Evolutionary conservation across 108 stramenopile species (phyloP), one percentile per base, ranked within the genome.

Genomic region (Aurantiochytrium sp.): DNA sequence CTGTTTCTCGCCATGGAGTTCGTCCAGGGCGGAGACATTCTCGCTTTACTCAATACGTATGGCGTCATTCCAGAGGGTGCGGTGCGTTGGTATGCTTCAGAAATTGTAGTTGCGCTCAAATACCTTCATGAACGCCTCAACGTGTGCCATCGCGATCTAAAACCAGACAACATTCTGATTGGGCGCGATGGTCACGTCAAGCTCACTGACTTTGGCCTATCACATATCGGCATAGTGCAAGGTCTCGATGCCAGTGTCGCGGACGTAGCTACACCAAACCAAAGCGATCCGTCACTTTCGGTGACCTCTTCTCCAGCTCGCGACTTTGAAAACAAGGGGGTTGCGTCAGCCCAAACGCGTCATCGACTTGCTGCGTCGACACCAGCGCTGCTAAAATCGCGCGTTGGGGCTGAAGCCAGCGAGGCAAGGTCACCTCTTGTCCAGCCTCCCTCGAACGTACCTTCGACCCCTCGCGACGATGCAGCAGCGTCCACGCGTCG

Each of bases 1-100:
- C 91, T 97, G 21, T 98, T 97, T 92, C 97, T 98, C 96, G 97
- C 96, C 72, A 99, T 99, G 99, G 99, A 99, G 90, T 99, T 95
- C 91, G 90, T 99, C 72, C 97, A 98, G 16, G 99, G 99, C 2
- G 99, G 99, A 3, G 99, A 99, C 94, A 92, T 99, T 53, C 99
- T 99, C 98, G 96, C 95, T 64, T 90, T 99, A 35, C 91, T 99
- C 60, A 94, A 94, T 92, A 92, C 91, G 49, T 89, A 95, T 69
- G 94, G 94, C 44, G 93, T 91, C 47, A 93, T 94, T 59, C 87
- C 92, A 1, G 76, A 83, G 4, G 76, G 76, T 16, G 76, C 51
- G 1, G 76, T 53, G n/a, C 76, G 87, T 25, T 44, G 60, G 45
- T 93, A 93, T 73, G 88, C 90, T 14, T 87, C 88, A 35, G 91